phyloP scores from a whole-genome alignment of 2,329 filamentous ascomycete genomes.

The Colletotrichum sp. region DNA sequence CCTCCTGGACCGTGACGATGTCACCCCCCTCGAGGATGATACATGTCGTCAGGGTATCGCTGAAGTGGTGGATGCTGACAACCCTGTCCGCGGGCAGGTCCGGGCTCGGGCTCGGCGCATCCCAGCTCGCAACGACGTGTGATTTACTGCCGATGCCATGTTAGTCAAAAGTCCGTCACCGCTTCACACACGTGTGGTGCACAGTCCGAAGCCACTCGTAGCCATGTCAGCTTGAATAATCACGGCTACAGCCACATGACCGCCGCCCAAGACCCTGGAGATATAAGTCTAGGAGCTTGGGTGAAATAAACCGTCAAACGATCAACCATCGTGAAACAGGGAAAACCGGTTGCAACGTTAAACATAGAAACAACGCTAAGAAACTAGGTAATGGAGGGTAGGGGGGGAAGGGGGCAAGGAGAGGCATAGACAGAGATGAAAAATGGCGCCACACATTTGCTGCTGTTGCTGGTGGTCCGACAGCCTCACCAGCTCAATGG shows the following conservation, averaged over 20 bases:
- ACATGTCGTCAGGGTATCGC: constrained; percentile 78
- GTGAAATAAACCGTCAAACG: background rate
- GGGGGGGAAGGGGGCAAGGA: background rate
- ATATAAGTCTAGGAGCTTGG: background rate
- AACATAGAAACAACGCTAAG: background rate
- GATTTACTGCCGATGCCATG: constrained; percentile 29
- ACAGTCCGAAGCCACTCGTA: background rate
- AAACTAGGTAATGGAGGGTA: background rate
- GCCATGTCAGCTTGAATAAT: background rate
- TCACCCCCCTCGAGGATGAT: constrained; percentile 90
- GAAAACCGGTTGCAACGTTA: background rate
- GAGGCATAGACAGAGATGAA: background rate
- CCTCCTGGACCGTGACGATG: constrained; percentile 83
- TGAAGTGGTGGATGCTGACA: constrained; percentile 82
- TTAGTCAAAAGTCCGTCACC: constrained; percentile 19
- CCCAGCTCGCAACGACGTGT: constrained; percentile 78
- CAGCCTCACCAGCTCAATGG: constrained; percentile 74
- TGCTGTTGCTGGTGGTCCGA: constrained; percentile 43
- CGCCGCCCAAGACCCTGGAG: background rate
- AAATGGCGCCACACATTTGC: constrained; percentile 40
- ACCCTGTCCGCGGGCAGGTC: constrained; percentile 78
- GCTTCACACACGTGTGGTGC: background rate
- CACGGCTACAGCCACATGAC: background rate
- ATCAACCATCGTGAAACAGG: background rate
- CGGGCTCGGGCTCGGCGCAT: constrained; percentile 80